Base-by-base conservation (phyloP, 139 green algal genomes). In the Dunaliella primolecta region DNA sequence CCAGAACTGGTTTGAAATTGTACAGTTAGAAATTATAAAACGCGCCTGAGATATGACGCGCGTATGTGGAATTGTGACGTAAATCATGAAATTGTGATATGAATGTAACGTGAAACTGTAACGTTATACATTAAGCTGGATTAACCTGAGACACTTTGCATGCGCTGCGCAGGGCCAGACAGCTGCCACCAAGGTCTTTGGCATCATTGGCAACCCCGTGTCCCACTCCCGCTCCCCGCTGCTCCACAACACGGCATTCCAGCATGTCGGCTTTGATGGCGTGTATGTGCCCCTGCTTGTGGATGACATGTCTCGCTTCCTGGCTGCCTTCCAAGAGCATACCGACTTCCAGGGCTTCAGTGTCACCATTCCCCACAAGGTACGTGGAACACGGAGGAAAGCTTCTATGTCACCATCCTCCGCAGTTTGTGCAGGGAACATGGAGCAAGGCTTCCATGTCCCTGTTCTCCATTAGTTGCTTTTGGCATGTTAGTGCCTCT, bases 281-380 rank as follows among this genome's bases (percentile, higher is more conserved):
- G 94, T 98, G 33, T 99, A 99, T 86, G 92, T 99, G 37, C 97
- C 97, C 0, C 90, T 99, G 56, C 90, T 99, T 34, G 96, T 99
- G 25, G 95, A 99, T 74, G 91, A 98, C 86, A 86, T 98, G 83
- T 3, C 72, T 0, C 3, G 25, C 21, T 98, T 99, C 86, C 87
- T 99, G 1, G 31, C 57, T 0, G 88, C 93, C 0, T 98, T 98
- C 81, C 36, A 57, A 2, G 81, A 74, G 25, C 78, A 88, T 7
- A n/a, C 32, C 0, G 93, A 97, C 83, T 98, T 94, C 74, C 80
- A 83, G 0, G 95, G 93, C 2, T 92, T 98, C 86, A 90, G 87
- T 35, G 96, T 99, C n/a, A 99, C 97, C 75, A 99, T 99, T 57
- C 97, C 97, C 0, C 97, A 99, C 93, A 93, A 93, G 82, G 87